phyloP scores from a whole-genome alignment of 768 basidiomycete genomes.

The Podaxis sp. region DNA sequence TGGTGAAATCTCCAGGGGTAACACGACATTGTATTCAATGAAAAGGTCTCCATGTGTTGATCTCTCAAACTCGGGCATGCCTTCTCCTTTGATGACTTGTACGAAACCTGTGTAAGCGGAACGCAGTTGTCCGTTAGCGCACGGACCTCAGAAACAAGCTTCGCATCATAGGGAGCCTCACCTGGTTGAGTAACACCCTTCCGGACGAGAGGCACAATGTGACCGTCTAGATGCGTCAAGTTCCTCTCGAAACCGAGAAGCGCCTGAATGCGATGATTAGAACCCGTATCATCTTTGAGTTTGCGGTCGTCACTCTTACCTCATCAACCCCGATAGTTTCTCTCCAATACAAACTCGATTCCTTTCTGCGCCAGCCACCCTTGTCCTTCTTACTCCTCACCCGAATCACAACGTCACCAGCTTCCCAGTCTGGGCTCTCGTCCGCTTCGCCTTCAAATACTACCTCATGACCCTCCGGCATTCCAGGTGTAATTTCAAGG shows the following conservation, averaged over 20 bases:
- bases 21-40: conserved; percentile 90
- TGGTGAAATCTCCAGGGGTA: conserved; percentile 72
- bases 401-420: conserved; percentile 89
- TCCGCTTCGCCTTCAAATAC: conserved; percentile 97
- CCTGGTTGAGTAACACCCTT: conserved; percentile 91
- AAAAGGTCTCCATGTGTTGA: conserved; percentile 78
- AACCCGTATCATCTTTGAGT: not conserved
- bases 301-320: conserved; percentile 38
- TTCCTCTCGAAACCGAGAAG: conserved; percentile 95
- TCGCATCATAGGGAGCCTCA: conserved; percentile 27
- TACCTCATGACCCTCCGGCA: conserved; percentile 91
- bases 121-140: not conserved
- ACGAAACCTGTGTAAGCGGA: conserved; percentile 63
- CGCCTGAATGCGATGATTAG: conserved; percentile 51
- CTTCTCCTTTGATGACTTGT: conserved; percentile 83
- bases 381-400: conserved; percentile 76
- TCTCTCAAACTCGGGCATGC: conserved; percentile 75
- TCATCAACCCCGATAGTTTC: conserved; percentile 91
- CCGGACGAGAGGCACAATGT: conserved; percentile 66
- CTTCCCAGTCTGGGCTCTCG: conserved; percentile 93
- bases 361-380: conserved; percentile 88
- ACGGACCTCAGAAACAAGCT: not conserved
- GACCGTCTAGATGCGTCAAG: conserved; percentile 90
- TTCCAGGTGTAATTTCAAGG: conserved; percentile 82
- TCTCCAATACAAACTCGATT: conserved; percentile 87